Evolutionary conservation across 2,329 filamentous ascomycete genomes (phyloP).

Genomic region (Drechslerella dactyloides): DNA sequence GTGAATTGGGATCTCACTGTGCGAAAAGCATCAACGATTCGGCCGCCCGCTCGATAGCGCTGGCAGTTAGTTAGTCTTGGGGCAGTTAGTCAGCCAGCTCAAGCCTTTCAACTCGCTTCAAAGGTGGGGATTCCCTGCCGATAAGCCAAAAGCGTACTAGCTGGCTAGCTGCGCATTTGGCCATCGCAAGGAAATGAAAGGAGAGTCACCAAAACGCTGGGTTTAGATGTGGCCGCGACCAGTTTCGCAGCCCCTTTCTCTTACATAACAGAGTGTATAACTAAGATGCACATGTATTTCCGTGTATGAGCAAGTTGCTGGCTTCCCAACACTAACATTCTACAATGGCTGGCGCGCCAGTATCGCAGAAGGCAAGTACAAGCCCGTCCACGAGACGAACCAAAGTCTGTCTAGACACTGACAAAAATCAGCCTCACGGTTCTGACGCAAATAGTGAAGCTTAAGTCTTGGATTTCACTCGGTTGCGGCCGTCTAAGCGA

Average conservation of each 20-base stretch:
- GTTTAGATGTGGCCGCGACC: not conserved
- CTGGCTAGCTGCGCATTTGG: slow-evolving; percentile 47
- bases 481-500: slow-evolving; percentile 50
- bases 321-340: no score
- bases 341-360: no score
- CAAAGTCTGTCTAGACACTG: no score
- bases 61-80: no score
- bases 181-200: slow-evolving; percentile 49
- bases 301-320: no score
- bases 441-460: not conserved
- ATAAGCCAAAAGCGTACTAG: slow-evolving; percentile 51
- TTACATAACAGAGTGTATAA: not conserved
- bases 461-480: slow-evolving; percentile 14
- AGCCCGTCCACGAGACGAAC: no score
- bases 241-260: not conserved
- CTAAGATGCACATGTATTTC: no score
- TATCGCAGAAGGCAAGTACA: no score
- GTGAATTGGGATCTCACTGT: slow-evolving; percentile 3
- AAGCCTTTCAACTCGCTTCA: slow-evolving; percentile 34
- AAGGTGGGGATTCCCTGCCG: slow-evolving; percentile 47
- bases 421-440: not conserved
- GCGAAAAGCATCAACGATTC: slow-evolving; percentile 1
- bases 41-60: not conserved
- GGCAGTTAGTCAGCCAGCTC: slow-evolving; percentile 18
- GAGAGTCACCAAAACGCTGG: slow-evolving; percentile 41